Percentiles rank a stretch among this genome's conserved stretches.
phyloP scores from a whole-genome alignment of 2,329 filamentous ascomycete species.

The Cladophialophora yegresii region DNA sequence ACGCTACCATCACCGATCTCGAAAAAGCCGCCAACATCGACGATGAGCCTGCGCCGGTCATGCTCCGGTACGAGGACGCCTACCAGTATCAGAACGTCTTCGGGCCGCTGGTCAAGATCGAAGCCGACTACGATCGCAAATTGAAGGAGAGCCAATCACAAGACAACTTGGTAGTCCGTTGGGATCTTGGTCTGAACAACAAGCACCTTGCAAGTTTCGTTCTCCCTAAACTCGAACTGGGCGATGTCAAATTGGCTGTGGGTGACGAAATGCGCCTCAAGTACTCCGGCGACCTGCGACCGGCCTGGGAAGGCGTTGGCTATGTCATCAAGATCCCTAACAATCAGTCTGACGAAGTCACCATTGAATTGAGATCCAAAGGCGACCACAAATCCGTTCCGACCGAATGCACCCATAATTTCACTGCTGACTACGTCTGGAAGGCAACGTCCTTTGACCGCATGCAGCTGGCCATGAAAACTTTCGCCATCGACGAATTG shows the following conservation, averaged over 20 bases:
- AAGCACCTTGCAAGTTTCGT: constrained; percentile 96
- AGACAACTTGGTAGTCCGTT: constrained; percentile 89
- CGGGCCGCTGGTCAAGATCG: constrained; percentile 95
- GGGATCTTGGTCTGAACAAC: constrained; percentile 95
- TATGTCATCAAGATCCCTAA: constrained; percentile 99
- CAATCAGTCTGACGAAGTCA: constrained; percentile 97
- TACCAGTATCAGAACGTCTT: constrained; percentile 99
- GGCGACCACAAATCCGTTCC: constrained; percentile 95
- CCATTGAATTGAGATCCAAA: constrained; percentile 88
- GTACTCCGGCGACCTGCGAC: constrained; percentile 90
- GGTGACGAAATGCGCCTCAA: constrained; percentile 98
- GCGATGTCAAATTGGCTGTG: constrained; percentile 95
- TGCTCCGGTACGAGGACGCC: constrained; percentile 92
- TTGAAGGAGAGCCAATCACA: constrained; percentile 97
- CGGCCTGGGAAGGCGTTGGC: constrained; percentile 94
- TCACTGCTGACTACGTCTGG: constrained; percentile 98
- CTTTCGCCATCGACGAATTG: constrained; percentile 95
- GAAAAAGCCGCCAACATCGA: constrained; percentile 91
- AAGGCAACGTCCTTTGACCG: constrained; percentile 99
- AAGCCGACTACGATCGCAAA: constrained; percentile 98
- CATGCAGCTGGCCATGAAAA: constrained; percentile 99
- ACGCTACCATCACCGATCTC: constrained; percentile 83
- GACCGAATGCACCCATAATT: constrained; percentile 94
- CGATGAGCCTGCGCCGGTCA: constrained; percentile 89
- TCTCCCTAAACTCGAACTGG: constrained; percentile 93